Base-by-base conservation (phyloP, 2,329 filamentous ascomycete genomes). In the Trichoderma afroharzianum region DNA sequence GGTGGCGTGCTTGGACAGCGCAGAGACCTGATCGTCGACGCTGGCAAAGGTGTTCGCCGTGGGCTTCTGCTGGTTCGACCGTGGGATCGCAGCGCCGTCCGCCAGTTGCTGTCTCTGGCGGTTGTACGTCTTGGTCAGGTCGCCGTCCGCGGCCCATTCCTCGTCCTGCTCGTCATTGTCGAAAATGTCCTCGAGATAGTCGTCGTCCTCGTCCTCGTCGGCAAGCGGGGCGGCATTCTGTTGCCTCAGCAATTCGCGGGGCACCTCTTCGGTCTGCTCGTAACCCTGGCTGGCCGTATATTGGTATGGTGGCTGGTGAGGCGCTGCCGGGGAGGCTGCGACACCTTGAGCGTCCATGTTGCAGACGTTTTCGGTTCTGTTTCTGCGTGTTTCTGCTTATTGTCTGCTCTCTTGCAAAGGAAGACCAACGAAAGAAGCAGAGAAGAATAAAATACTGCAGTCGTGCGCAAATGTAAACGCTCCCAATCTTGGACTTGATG, bases 91-190 rank as follows among this genome's bases (percentile, higher is more conserved):
- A 73, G 84, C 81, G 39, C 80, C 55, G 24, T 47, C 75, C 72
- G 66, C 73, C 78, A 72, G 85, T 85, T 68, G 81, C 77, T 90
- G 90, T 72, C 90, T 88, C 80, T 97, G 93, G 73, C 94, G 91
- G 80, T 97, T 97, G 85, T 96, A 96, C 8, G 91, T 90, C 82
- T 97, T 96, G 47, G 93, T 94, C 71, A 94, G 88, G 80, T 97
- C 93, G 50, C 87, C 86, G 8, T 84, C 83, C 63, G 90, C 84
- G 21, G 87, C 82, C 77, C 88, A 89, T 28, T 89, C 89, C 73
- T 92, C 88, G 72, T 90, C 88, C 71, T 90, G 88, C 57, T 90
- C 78, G 36, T 77, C 78, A 59, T 76, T 74, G 12, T 74, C 79
- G 55, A 81, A 83, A 21, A 83, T 81, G 50, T 85, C 83, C 63